Base-by-base conservation (phyloP, 148 eudicot species). In the Chenopodium berlandieri region DNA sequence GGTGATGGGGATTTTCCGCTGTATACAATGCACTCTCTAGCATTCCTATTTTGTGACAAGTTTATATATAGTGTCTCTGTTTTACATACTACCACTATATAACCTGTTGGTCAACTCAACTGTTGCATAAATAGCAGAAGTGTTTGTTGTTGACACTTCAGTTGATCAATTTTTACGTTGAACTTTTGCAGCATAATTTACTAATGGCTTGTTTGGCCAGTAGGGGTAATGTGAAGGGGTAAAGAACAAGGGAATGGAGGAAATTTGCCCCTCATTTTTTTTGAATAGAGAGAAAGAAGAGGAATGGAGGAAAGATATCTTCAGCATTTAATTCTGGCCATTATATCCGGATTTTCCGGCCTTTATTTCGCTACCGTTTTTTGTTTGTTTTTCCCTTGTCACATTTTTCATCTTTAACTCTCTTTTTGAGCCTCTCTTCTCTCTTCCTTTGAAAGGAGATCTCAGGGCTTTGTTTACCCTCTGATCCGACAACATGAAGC, bases 301-400 rank as follows among this genome's bases (percentile, higher is more conserved):
- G 66, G 10, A 44, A 0, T 9, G 44, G 22, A 30, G 73, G 74
- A 71, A 34, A 48, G 73, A 13, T 40, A 60, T 40, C 40, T 23
- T 44, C 22, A 22, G 40, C 11, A 73, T 58, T 62, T 63, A 60
- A 40, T 80, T 23, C 9, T 80, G 76, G 5, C 50, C 22, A 56
- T 62, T 19, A n/a, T 63, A 30, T 67, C 60, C 13, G 48, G 32
- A 66, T 73, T 73, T 44, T 16, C 17, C 11, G 19, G 25, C 37
- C 72, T 80, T 80, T 80, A 63, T 80, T 44, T 44, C 64, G 48
- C 56, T 54, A 71, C 50, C 25, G 13, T 73, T 73, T 78, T 78
- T 17, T 23, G 60, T 25, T 64, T 2, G 25, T 16, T 60, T 80
- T 17, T 71, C 67, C 9, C 56, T 4, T 48, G 25, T 69, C 47